Evolutionary conservation across 2,329 filamentous ascomycete species (phyloP).

Genomic region (Pseudogymnoascus sp.): DNA sequence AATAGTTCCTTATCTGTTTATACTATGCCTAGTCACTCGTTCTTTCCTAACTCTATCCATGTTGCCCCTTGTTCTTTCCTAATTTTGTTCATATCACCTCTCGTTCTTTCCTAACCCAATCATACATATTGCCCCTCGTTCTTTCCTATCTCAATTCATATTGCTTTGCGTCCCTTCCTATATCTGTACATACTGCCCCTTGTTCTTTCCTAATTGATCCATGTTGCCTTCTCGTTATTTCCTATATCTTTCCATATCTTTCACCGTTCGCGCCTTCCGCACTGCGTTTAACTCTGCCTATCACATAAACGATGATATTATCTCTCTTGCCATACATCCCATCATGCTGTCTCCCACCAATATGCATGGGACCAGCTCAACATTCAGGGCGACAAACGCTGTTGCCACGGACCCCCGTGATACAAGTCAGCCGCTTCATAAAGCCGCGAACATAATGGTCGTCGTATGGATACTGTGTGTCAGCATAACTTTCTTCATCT

Average conservation of each 20-base stretch:
- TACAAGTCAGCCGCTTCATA: background rate
- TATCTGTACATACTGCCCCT: background rate
- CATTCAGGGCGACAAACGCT: background rate
- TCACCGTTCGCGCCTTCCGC: background rate
- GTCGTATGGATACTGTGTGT: background rate
- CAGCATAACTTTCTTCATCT: background rate
- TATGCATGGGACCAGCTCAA: background rate
- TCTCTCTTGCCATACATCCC: background rate
- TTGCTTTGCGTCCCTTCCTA: background rate
- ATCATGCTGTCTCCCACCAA: background rate
- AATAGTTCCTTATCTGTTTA: background rate
- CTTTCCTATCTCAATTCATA: background rate
- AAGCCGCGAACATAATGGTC: background rate
- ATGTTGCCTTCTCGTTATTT: background rate
- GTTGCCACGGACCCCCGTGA: background rate
- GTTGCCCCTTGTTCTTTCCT: background rate
- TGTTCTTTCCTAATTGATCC: background rate
- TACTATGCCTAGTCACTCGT: background rate
- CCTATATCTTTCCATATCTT: too few relatives aligned
- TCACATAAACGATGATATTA: background rate
- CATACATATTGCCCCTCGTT: background rate
- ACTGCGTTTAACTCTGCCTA: background rate
- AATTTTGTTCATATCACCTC: background rate
- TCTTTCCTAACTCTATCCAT: background rate
- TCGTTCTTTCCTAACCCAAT: background rate